phyloP scores from a whole-genome alignment of 352 stramenopile species.

The Thraustochytrium sp. region DNA sequence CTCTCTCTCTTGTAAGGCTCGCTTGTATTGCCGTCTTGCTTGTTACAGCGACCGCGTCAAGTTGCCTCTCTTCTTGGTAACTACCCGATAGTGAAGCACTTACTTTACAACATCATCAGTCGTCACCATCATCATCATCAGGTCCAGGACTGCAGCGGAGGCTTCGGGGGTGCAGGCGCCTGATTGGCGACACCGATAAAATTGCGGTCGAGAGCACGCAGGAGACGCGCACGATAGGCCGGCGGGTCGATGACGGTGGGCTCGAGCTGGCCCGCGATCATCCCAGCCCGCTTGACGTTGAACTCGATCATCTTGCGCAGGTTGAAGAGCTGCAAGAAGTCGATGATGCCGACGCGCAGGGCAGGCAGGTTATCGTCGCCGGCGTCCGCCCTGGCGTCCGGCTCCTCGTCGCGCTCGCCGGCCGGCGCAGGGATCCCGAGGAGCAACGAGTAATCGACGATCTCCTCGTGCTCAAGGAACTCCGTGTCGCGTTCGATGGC shows the following conservation, averaged over 20 bases:
- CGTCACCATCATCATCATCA: not conserved
- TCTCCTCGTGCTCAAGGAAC: constrained; percentile 96
- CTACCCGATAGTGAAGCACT: not conserved
- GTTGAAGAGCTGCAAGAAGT: constrained; percentile 98
- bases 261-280: constrained; percentile 94
- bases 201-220: constrained; percentile 87
- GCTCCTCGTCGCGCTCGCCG: constrained; percentile 54
- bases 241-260: constrained; percentile 95
- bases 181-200: constrained; percentile 87
- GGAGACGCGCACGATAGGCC: constrained; percentile 91
- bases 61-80: not conserved
- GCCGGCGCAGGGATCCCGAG: constrained; percentile 70
- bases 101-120: not conserved
- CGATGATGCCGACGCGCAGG: constrained; percentile 95
- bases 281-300: constrained; percentile 93
- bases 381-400: not conserved
- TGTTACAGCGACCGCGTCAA: too few species aligned
- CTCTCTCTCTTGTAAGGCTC: too few species aligned
- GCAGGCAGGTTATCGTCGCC: constrained; percentile 1
- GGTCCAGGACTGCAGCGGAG: not conserved
- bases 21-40: too few species aligned
- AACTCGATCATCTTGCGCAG: constrained; percentile 98
- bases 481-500: constrained; percentile 92
- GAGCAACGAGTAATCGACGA: constrained; percentile 99
- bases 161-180: not conserved